Conservation (phyloP, 2,329 filamentous ascomycete genomes). For the Rhexocercosporidium sp. region DNA sequence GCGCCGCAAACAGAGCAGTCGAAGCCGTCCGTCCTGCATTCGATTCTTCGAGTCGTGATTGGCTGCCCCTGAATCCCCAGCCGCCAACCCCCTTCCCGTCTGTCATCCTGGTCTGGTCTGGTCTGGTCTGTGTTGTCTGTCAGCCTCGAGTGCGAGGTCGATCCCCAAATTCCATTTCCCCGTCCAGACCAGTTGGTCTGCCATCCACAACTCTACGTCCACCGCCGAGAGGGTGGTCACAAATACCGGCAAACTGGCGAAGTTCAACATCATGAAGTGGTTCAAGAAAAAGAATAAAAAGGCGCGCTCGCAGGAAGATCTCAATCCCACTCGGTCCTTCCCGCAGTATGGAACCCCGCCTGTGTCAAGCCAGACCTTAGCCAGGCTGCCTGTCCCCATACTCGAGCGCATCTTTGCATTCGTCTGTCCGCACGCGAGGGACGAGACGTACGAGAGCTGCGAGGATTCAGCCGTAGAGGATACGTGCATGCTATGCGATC, state of each 20-base stretch:
- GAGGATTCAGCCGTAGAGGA: conserved; percentile 80
- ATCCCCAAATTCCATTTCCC: neutral
- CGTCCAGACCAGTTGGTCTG: neutral
- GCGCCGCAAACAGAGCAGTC: neutral
- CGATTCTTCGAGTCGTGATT: neutral
- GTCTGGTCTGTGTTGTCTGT: too few relatives aligned
- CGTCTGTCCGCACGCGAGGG: conserved; percentile 81
- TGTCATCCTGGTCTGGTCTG: too few relatives aligned
- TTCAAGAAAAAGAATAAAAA: conserved; percentile 34
- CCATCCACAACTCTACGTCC: neutral
- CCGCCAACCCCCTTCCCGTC: too few relatives aligned
- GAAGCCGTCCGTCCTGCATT: neutral
- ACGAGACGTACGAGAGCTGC: conserved; percentile 80
- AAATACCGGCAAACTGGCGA: conserved; percentile 34
- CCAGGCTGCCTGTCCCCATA: conserved; percentile 67
- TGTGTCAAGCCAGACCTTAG: conserved; percentile 26
- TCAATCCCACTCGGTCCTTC: conserved; percentile 5
- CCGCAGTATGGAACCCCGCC: conserved; percentile 31
- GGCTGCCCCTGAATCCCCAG: conserved; percentile 5
- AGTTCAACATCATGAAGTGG: conserved; percentile 39
- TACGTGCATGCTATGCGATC: conserved; percentile 91
- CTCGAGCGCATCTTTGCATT: conserved; percentile 78
- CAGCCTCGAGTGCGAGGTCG: conserved; percentile 3
- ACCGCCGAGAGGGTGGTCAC: conserved; percentile 1
- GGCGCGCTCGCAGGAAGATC: conserved; percentile 3